phyloP scores from a whole-genome alignment of 768 basidiomycete species.

The Mycena amicta region DNA sequence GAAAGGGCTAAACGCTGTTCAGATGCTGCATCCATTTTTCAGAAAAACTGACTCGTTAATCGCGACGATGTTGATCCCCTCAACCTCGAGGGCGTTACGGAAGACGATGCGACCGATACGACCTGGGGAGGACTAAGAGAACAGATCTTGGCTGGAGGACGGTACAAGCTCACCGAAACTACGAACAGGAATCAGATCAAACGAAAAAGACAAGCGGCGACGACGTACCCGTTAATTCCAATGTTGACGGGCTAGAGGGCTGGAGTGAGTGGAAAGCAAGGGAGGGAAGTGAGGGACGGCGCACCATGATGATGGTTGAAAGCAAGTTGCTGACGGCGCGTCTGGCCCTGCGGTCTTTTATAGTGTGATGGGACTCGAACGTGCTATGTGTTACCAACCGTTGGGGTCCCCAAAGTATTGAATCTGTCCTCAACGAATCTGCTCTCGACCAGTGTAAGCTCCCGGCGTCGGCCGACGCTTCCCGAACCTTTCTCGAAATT shows the following conservation, averaged over 20 bases:
- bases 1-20: constrained; percentile 71
- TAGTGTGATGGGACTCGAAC: background rate
- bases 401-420: background rate
- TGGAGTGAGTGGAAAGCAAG: background rate
- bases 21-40: background rate
- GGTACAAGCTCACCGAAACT: constrained; percentile 71
- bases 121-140: constrained; percentile 49
- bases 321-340: background rate
- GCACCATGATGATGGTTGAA: background rate
- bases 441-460: no score
- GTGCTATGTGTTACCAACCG: background rate
- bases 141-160: background rate
- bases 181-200: constrained; percentile 14
- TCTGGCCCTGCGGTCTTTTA: background rate
- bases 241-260: background rate
- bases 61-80: constrained; percentile 84
- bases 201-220: background rate
- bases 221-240: background rate
- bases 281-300: background rate
- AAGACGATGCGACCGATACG: constrained; percentile 99
- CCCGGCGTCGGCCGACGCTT: background rate
- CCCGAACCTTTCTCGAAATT: no score
- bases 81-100: constrained; percentile 84
- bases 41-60: constrained; percentile 80
- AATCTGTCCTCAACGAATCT: background rate